Evolutionary conservation across 208 protist genomes (phyloP), one percentile per base, ranked within the genome.

Genomic region (Wallacemonas sp.): DNA sequence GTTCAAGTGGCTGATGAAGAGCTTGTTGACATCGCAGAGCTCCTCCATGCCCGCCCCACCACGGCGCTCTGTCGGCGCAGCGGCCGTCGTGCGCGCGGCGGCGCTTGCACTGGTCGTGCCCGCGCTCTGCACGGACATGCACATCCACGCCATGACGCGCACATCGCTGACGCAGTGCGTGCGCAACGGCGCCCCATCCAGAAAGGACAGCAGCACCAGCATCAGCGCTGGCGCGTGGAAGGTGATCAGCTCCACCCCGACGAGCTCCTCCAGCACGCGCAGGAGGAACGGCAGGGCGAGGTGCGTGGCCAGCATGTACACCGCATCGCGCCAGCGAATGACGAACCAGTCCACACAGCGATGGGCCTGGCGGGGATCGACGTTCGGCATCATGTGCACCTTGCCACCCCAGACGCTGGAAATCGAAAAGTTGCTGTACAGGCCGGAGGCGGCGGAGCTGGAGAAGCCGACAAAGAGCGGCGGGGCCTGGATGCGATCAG

Each of bases 201-300:
- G 62, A 71, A 79, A 73, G 5, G 78, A 77, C 39, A 94, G 70
- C 29, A 94, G 65, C 41, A 80, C 32, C 26, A 96, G 67, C 49
- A 94, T 59, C 20, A 92, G 36, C 33, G 81, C 77, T 32, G 85
- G 87, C 25, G 90, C 90, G 64, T 93, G 86, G 64, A 91, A 96
- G 16, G 90, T 96, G 61, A 96, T 89, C 61, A 96, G 41, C 72
- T 96, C 87, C 22, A 96, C 90, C n/a, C 90, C 90, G 29, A 76
- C 61, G 25, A 93, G 79, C 48, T 91, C 81, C 33, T 67, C 65
- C 18, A 89, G 36, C 22, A 95, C 70, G n/a, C 80, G 70, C 41
- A 83, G 74, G 20, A 95, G 67, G 52, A 95, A 84, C 8, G 55
- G 54, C 8, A 95, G 61, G 25, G 70, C 89, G 41, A 81, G 18